These are phyloP conservation scores for Solanum ossicruentum DNA, from an alignment of 257 asterid genomes.

Conservation along the genomic window DNA sequence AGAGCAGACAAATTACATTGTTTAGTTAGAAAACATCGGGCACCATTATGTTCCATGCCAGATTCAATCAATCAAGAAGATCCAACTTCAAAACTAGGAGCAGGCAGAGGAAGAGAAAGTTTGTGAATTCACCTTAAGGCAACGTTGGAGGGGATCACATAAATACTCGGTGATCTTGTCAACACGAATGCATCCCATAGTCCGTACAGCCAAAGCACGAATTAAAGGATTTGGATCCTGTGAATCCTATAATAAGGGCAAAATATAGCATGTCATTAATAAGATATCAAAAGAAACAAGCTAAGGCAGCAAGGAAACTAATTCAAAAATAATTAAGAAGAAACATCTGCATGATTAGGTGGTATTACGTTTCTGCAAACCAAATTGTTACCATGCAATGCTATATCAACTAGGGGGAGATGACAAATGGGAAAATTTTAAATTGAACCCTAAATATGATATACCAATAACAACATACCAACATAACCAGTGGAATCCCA, in stretches of 20 bases:
- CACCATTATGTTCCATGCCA: not conserved
- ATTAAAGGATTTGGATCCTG: conserved; percentile 99
- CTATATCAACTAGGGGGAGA: not conserved
- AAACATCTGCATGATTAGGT: not conserved
- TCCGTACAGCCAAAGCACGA: conserved; percentile 98
- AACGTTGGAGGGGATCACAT: conserved; percentile 96
- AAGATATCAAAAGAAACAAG: not conserved
- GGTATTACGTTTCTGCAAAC: not conserved
- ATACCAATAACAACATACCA: too few relatives aligned
- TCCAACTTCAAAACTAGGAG: not conserved
- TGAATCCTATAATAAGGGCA: conserved; percentile 54
- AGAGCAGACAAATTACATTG: conserved; percentile 6
- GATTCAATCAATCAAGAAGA: not conserved
- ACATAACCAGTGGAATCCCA: too few relatives aligned
- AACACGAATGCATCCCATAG: conserved; percentile 99
- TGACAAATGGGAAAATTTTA: not conserved
- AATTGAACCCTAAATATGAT: not conserved
- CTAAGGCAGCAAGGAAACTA: not conserved
- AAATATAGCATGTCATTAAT: not conserved
- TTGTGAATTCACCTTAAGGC: conserved; percentile 64
- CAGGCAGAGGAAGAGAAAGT: not conserved
- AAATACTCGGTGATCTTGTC: conserved; percentile 96
- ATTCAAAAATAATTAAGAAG: not conserved
- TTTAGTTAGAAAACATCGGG: not conserved
- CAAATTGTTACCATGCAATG: not conserved